Base-by-base conservation (phyloP, 306 rosid genomes). In the Begonia masoniana region DNA sequence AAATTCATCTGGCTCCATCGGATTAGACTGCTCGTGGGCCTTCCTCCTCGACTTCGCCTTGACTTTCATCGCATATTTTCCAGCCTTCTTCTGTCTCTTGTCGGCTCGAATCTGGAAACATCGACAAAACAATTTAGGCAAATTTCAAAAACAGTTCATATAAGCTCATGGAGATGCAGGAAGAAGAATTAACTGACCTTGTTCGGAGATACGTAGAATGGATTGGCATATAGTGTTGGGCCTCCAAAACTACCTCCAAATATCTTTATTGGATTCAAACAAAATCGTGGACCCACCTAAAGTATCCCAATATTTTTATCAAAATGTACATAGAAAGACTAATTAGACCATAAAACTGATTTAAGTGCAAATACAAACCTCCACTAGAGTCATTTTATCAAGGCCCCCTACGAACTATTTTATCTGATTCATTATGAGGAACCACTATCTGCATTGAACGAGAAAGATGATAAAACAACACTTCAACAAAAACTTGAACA, bases 11-110 rank as follows among this genome's bases (percentile, higher is more conserved):
- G 81, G 93, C 72, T 83, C 95, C 76, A 86, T 54, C 59, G 93
- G 86, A 72, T 92, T 86, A 10, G 79, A 55, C 54, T 74, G 76
- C 84, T 81, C 96, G 36, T 86, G 99, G 95, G 79, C 81, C 70
- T 92, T 92, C 72, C 99, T 83, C 76, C 87, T 86, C 13, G 87
- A 81, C 91, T 92, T 92, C 36, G 99, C 99, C 62, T 92, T 86
- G 62, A 92, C 84, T 80, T 92, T 92, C 93, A 86, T 86, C 3
- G 85, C 91, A 73, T 65, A 92, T 51, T 75, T 79, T 13, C 95
- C 96, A 1, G 88, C 65, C 71, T 83, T 83, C 73, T 83, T 82
- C 86, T 59, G 78, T 57, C 87, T 92, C 75, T 83, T 79, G 75
- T 86, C 26, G 7, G 96, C 76, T 23, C 99, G 82, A 61, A 92